Evolutionary conservation across 345 rosid genomes (phyloP).

Genomic region (Kandelia obovata): DNA sequence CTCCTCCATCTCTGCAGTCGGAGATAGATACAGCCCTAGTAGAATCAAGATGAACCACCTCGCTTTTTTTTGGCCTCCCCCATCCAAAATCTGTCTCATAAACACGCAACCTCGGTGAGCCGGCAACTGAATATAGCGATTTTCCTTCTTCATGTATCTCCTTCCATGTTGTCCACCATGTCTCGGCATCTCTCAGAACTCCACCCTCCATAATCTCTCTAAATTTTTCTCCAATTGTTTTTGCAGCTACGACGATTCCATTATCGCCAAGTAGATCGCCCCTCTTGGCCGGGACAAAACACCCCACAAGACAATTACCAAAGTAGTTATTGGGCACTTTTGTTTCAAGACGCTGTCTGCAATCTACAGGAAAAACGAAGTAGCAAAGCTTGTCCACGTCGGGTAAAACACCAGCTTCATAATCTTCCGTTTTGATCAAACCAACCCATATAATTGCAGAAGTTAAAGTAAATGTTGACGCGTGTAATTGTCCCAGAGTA

Average conservation of each 20-base stretch:
- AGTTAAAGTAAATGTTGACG: slow-evolving; percentile 26
- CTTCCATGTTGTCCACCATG: slow-evolving; percentile 6
- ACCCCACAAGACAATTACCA: slow-evolving; percentile 32
- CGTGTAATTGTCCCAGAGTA: not conserved
- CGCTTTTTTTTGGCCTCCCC: slow-evolving; percentile 38
- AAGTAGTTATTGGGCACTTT: slow-evolving; percentile 27
- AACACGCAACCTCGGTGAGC: slow-evolving; percentile 28
- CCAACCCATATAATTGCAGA: slow-evolving; percentile 37
- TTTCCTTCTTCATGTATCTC: not conserved
- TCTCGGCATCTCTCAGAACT: slow-evolving; percentile 16
- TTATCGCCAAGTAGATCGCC: slow-evolving; percentile 22
- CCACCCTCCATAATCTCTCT: slow-evolving; percentile 17
- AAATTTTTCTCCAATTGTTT: slow-evolving; percentile 22
- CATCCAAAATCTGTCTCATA: slow-evolving; percentile 42
- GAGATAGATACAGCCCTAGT: slow-evolving; percentile 11
- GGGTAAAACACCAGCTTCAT: not conserved
- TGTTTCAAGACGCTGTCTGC: slow-evolving; percentile 18
- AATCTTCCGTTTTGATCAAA: slow-evolving; percentile 22
- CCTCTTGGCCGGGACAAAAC: slow-evolving; percentile 13
- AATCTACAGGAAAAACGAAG: slow-evolving; percentile 23
- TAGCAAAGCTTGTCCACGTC: not conserved
- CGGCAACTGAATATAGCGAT: slow-evolving; percentile 12
- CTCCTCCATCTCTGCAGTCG: slow-evolving; percentile 26
- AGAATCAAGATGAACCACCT: slow-evolving; percentile 25
- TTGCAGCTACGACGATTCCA: slow-evolving; percentile 36